Conservation (phyloP, 1,284 basidiomycete genomes). For the Naganishia cerealis region DNA sequence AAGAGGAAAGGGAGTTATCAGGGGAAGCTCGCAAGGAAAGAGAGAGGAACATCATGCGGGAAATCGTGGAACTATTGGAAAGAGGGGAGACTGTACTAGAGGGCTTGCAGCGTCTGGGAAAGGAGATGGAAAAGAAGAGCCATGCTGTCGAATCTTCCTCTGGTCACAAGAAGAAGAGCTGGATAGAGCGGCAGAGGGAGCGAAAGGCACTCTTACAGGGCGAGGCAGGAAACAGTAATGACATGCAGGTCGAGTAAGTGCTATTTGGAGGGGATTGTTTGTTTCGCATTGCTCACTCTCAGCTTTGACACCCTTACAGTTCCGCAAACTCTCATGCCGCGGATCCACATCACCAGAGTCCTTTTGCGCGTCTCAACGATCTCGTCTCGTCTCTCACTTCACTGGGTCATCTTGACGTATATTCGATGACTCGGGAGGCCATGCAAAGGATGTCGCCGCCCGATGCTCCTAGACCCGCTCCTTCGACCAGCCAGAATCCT, state of each 20-base stretch:
- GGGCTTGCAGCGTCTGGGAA: slow-evolving; percentile 81
- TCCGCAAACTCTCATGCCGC: slow-evolving; percentile 18
- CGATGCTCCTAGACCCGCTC: slow-evolving; percentile 31
- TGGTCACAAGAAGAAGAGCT: slow-evolving; percentile 47
- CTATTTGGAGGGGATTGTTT: background rate
- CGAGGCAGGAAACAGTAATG: slow-evolving; percentile 33
- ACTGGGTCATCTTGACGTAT: slow-evolving; percentile 53
- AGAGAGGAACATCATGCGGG: slow-evolving; percentile 66
- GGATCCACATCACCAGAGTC: slow-evolving; percentile 38
- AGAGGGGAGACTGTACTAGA: slow-evolving; percentile 88
- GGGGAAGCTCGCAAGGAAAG: slow-evolving; percentile 55
- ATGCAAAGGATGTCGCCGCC: slow-evolving; percentile 53
- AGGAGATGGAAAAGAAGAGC: slow-evolving; percentile 62
- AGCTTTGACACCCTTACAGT: background rate
- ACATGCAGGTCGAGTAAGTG: slow-evolving; percentile 41
- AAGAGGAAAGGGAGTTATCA: slow-evolving; percentile 57
- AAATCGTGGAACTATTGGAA: slow-evolving; percentile 71
- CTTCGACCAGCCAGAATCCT: slow-evolving; percentile 21
- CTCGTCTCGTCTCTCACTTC: slow-evolving; percentile 50
- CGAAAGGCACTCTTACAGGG: slow-evolving; percentile 43
- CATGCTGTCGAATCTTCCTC: slow-evolving; percentile 10
- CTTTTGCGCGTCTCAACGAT: slow-evolving; percentile 52
- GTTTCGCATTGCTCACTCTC: background rate
- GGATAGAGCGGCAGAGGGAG: slow-evolving; percentile 54
- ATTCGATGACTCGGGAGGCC: slow-evolving; percentile 53